Conservation (phyloP, 2,329 filamentous ascomycete genomes). For the Ceratocystis variospora region DNA sequence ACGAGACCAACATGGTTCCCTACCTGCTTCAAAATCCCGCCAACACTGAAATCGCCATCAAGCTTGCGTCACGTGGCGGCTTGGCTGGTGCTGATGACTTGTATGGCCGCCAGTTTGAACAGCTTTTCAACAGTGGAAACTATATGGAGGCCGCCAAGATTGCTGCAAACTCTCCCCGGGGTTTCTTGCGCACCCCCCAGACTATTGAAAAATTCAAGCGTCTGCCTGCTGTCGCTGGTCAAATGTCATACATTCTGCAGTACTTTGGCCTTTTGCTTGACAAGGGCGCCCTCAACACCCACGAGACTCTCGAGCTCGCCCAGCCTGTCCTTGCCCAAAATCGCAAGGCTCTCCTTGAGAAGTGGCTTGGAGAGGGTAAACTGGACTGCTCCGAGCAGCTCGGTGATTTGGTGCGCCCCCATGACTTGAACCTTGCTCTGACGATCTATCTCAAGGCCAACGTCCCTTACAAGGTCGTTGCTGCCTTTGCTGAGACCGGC, state of each 20-base stretch:
- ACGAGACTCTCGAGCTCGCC: slow-evolving; percentile 87
- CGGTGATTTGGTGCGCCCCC: slow-evolving; percentile 80
- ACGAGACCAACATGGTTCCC: slow-evolving; percentile 80
- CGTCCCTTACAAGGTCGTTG: slow-evolving; percentile 83
- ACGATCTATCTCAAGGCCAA: slow-evolving; percentile 84
- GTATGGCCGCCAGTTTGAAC: slow-evolving; percentile 85
- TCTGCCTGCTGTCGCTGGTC: slow-evolving; percentile 63
- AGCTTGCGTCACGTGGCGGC: slow-evolving; percentile 86
- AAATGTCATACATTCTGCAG: slow-evolving; percentile 87
- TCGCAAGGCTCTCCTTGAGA: slow-evolving; percentile 89
- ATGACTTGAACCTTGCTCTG: slow-evolving; percentile 79
- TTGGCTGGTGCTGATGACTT: slow-evolving; percentile 88
- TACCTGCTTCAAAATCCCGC: slow-evolving; percentile 95
- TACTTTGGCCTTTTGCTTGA: slow-evolving; percentile 97
- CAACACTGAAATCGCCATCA: slow-evolving; percentile 85
- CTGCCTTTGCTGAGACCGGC: slow-evolving; percentile 85
- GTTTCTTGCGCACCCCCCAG: slow-evolving; percentile 84
- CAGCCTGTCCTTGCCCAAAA: slow-evolving; percentile 86
- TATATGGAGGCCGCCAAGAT: slow-evolving; percentile 87
- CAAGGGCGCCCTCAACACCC: slow-evolving; percentile 82
- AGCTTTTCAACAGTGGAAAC: slow-evolving; percentile 64
- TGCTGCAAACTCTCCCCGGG: slow-evolving; percentile 88
- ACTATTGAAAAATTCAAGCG: slow-evolving; percentile 95
- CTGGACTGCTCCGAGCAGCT: slow-evolving; percentile 92
- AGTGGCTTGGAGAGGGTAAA: slow-evolving; percentile 96